Base-by-base conservation (phyloP, 129 eudicot species). In the Solidago caesia region DNA sequence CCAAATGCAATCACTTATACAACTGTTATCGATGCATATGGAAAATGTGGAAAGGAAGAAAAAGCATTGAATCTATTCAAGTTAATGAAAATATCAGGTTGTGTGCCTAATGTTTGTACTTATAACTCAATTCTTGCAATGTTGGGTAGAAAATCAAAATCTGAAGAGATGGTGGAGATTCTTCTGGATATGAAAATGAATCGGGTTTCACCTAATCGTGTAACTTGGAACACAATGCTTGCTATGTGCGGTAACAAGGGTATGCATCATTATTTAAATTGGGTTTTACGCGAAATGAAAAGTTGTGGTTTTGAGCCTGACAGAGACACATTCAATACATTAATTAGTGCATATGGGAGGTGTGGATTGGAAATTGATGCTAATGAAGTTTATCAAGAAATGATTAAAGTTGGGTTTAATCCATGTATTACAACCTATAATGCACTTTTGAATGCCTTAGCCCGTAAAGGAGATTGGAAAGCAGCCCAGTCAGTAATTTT, bases 141-240 rank as follows among this genome's bases (percentile, higher is more conserved):
- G 93, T 86, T 91, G 10, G 99, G 96, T 69, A 89, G 85, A 75
- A 95, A 87, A 82, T 87, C 90, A 8, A 74, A 88, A 44, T 64
- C 88, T 1, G 89, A 88, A 46, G 94, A 88, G 73, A 95, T 95
- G 99, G 85, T 91, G 87, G 87, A 85, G 73, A 75, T 95, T 71
- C 80, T 95, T 7, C 76, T 52, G 48, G 99, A 95, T 33, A 95
- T 95, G 99, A 91, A 95, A 77, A 42, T 70, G 13, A 87, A 86
- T 70, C 86, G 89, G 5, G 87, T 94, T 75, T 73, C 84, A 7
- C 99, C 99, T 53, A 87, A 95, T 74, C 97, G 89, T 57, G 78
- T 88, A 67, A 89, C 99, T 29, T 91, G 99, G 99, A 95, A 95
- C 84, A 95, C 94, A 1, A 84, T 91, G 87, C 91, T 95, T 74